Evolutionary conservation across 768 basidiomycete species (phyloP), one percentile per base, ranked within the genome.

Genomic region (Serendipita sp.): DNA sequence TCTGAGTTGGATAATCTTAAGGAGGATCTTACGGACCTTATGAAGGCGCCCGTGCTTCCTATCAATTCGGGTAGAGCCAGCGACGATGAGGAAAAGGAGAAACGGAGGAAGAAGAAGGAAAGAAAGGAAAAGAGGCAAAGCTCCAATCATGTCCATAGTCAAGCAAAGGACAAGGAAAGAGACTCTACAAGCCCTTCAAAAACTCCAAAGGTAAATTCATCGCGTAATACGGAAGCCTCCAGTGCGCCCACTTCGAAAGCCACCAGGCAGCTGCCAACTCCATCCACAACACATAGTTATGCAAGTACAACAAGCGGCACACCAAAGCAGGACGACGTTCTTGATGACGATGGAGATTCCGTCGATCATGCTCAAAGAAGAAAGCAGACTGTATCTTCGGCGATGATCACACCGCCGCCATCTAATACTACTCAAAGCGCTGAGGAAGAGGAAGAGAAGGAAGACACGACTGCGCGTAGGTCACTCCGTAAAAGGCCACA

Each of bases 171-270:
- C 35, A 18, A 28, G 51, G 65, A 56, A 38, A 18, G 58, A 63
- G 54, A 35, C 24, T 24, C 46, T 3, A 15, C 64, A 76, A 76
- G 16, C 73, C 70, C 0, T 66, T 70, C 15, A 45, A 56, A 13
- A 45, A 70, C 15, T 73, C 82, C 72, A 76, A 75, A 66, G 80
- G 80, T 65, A 82, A 84, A 63, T 72, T 75, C 47, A 66, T 73
- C 45, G 83, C 16, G 35, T 44, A 65, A 46, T 11, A 24, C 3
- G 30, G 54, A 35, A 58, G 32, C 56, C 73, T 72, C 65, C 67
- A 67, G 1, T 68, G 70, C 28, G 63, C 69, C 13, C 63, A 71
- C 30, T 62, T 71, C 15, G 38, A 41, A 41, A 13, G 7, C 38
- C 68, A 66, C 51, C 70, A 70, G 13, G 65, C 66, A 18, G 64